Percentiles rank a stretch among this genome's conserved stretches.
Conservation (phyloP, 164 flowering plant genomes). For the Chimonanthus salicifolius region DNA sequence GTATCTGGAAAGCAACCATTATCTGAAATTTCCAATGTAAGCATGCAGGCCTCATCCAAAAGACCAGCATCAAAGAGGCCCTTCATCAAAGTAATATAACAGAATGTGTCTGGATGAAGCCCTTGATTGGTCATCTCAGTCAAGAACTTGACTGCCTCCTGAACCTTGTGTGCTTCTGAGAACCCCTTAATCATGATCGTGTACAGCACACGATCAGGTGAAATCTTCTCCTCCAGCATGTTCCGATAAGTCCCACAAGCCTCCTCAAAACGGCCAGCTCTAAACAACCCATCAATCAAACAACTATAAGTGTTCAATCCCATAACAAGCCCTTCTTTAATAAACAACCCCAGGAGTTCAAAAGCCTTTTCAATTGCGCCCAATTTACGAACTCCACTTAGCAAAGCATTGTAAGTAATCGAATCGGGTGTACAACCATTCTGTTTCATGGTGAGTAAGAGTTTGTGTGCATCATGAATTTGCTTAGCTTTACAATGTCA, state of each 20-base stretch:
- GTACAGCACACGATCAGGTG: conserved; percentile 59
- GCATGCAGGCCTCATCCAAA: conserved; percentile 41
- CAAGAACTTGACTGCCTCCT: conserved; percentile 46
- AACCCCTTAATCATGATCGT: conserved; percentile 65
- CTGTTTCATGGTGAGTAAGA: conserved; percentile 41
- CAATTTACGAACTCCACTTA: conserved; percentile 58
- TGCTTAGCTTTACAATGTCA: conserved; percentile 57
- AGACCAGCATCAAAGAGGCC: conserved; percentile 70
- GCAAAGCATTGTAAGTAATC: conserved; percentile 48
- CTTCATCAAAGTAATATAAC: conserved; percentile 78
- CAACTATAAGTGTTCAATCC: conserved; percentile 48
- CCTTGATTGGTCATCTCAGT: conserved; percentile 42
- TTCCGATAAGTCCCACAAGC: conserved; percentile 38
- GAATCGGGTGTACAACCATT: conserved; percentile 39
- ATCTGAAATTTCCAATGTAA: conserved; percentile 46
- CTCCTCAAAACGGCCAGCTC: conserved; percentile 47
- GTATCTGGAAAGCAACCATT: conserved; percentile 41
- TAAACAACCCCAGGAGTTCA: conserved; percentile 29
- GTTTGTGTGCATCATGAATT: conserved; percentile 42
- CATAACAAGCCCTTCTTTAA: conserved; percentile 36
- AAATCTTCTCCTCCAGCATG: conserved; percentile 31
- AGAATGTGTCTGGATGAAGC: conserved; percentile 49
- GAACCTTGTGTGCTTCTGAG: conserved; percentile 35
- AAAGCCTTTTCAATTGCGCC: conserved; percentile 61
- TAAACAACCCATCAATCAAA: conserved; percentile 71